Base-by-base conservation (phyloP, 75 land plant species). In the Pinus taeda region DNA sequence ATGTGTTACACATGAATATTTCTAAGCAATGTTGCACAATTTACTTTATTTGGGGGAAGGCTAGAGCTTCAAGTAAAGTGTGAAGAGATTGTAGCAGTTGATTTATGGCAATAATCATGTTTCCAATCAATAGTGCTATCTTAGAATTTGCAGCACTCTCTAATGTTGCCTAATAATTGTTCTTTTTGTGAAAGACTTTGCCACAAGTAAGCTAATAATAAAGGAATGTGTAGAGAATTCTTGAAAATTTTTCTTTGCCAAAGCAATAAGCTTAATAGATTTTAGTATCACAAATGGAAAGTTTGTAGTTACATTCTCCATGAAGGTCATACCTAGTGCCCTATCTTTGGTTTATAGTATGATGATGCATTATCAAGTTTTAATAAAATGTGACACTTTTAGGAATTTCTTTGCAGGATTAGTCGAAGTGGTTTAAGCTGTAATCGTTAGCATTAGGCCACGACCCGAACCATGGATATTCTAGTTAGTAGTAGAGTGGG, bases 21-120 rank as follows among this genome's bases (percentile, higher is more conserved):
- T 26, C 81, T 85, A 13, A 82, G 85, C 49, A 85, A 85, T 79
- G 87, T 86, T 33, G 86, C 79, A 2, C 79, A 85, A 77, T 79
- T 85, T 36, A 79, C 85, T 29, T 85, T 85, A 45, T 9, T 26
- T 56, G 87, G 85, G 57, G 87, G 86, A 17, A 85, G 62, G n/a
- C 60, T 85, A 30, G 85, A 85, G 36, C 78, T 85, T 59, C 42
- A 60, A 45, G 57, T 83, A 18, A 60, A 67, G 60, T 83, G 82
- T 61, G 78, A 83, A 60, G 84, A 75, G 56, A 37, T 79, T 18
- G 59, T 62, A 20, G 81, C 74, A 74, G 74, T 7, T 21, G 21
- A n/a, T 36, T 37, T 39, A 30, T 76, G 49, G 45, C 22, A 60
- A 18, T 20, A 60, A 0, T 14, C 57, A 26, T 71, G 59, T 57